Percentiles rank a stretch among this genome's conserved stretches.
phyloP scores from a whole-genome alignment of 495 filamentous ascomycete species.

The Xylaria curta region DNA sequence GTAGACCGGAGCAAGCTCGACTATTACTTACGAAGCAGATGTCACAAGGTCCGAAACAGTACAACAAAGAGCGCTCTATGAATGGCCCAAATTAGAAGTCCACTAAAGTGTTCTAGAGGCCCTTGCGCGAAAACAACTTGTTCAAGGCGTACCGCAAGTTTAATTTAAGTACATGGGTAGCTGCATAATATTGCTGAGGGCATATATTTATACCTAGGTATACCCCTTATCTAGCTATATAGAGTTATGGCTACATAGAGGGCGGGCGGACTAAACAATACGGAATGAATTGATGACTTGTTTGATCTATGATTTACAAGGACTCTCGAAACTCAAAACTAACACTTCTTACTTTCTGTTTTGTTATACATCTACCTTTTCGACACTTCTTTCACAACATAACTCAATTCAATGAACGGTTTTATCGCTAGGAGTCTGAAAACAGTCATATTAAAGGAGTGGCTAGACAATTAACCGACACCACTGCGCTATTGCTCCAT shows the following conservation, averaged over 20 bases:
- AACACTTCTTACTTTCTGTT: neutral
- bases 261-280: neutral
- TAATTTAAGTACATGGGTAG: neutral
- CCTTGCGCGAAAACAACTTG: neutral
- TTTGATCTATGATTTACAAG: neutral
- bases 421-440: neutral
- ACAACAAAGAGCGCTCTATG: neutral
- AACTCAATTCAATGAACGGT: neutral
- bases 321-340: neutral
- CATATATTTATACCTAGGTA: too few species aligned
- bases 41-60: neutral
- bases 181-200: neutral
- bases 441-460: constrained; percentile 15
- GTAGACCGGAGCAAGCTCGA: neutral
- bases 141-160: neutral
- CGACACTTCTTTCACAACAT: neutral
- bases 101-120: neutral
- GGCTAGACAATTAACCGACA: constrained; percentile 4
- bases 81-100: neutral
- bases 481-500: constrained; percentile 4
- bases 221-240: neutral
- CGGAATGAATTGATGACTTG: neutral
- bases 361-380: neutral
- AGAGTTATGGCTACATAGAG: neutral
- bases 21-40: neutral